Percentiles rank a stretch among this genome's conserved stretches.
Conservation (phyloP, 805 yeast species). For the Saturnispora saitoi region DNA sequence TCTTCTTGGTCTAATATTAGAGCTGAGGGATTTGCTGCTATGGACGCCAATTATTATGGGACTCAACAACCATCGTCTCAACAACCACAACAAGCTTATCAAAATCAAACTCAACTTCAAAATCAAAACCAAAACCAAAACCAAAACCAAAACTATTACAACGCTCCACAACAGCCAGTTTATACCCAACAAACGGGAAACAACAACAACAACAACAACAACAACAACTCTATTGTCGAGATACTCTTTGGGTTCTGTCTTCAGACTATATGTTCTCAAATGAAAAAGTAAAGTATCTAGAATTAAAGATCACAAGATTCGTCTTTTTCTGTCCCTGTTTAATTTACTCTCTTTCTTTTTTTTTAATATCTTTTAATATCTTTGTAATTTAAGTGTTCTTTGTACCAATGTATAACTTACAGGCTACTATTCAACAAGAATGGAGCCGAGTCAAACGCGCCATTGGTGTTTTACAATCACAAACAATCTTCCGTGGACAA, state of each 20-base stretch:
- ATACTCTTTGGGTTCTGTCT: constrained; percentile 1
- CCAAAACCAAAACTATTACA: constrained; percentile 21
- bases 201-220: constrained; percentile 22
- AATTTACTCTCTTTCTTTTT: not conserved
- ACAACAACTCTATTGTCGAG: not conserved
- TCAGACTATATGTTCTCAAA: constrained; percentile 2
- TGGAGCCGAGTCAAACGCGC: not conserved
- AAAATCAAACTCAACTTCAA: too few species aligned
- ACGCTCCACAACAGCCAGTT: constrained; percentile 27
- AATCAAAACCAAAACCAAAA: constrained; percentile 12
- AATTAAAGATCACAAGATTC: not conserved
- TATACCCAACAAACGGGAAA: constrained; percentile 19
- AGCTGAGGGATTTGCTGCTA: constrained; percentile 28
- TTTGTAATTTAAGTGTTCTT: not conserved
- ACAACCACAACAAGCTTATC: constrained; percentile 17
- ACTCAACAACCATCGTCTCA: constrained; percentile 11
- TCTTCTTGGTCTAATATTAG: constrained; percentile 25
- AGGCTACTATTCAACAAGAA: not conserved
- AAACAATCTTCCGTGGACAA: not conserved
- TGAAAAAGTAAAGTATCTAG: not conserved
- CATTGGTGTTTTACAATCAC: not conserved
- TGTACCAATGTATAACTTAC: not conserved
- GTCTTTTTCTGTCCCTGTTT: not conserved
- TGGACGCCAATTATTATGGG: constrained; percentile 21
- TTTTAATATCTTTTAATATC: not conserved